phyloP scores from a whole-genome alignment of 306 rosid genomes.

The Glycine tomentella region DNA sequence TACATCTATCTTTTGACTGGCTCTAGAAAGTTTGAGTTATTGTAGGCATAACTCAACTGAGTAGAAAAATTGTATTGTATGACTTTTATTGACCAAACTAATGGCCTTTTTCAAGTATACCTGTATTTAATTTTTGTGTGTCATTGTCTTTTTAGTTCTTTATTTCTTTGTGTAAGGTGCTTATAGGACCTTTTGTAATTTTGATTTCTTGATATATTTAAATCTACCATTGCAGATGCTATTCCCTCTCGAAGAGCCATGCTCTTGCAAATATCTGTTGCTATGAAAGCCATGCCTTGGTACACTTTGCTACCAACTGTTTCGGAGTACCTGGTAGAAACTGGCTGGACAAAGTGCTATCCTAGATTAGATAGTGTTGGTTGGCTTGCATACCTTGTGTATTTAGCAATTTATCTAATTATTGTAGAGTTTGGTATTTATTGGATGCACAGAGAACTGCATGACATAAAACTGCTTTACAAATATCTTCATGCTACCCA shows the following conservation, averaged over 20 bases:
- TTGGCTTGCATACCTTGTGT: constrained; percentile 61
- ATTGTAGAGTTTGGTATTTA: constrained; percentile 87
- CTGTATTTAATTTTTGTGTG: constrained; percentile 14
- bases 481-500: constrained; percentile 90
- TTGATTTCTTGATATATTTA: constrained; percentile 37
- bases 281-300: constrained; percentile 95
- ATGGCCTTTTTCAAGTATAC: neutral
- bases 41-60: neutral
- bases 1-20: constrained; percentile 12
- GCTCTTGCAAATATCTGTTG: constrained; percentile 80
- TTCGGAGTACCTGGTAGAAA: constrained; percentile 81
- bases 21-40: constrained; percentile 25
- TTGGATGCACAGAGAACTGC: constrained; percentile 95
- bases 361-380: constrained; percentile 72
- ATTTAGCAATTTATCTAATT: constrained; percentile 65
- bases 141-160: neutral
- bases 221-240: constrained; percentile 68
- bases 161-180: constrained; percentile 22
- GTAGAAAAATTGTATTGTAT: neutral
- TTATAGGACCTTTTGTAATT: neutral
- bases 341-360: constrained; percentile 79
- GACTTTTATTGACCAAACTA: neutral
- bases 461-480: constrained; percentile 93
- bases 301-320: constrained; percentile 75
- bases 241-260: constrained; percentile 81